phyloP scores from a whole-genome alignment of 129 eudicot genomes.

The Saussurea involucrata region DNA sequence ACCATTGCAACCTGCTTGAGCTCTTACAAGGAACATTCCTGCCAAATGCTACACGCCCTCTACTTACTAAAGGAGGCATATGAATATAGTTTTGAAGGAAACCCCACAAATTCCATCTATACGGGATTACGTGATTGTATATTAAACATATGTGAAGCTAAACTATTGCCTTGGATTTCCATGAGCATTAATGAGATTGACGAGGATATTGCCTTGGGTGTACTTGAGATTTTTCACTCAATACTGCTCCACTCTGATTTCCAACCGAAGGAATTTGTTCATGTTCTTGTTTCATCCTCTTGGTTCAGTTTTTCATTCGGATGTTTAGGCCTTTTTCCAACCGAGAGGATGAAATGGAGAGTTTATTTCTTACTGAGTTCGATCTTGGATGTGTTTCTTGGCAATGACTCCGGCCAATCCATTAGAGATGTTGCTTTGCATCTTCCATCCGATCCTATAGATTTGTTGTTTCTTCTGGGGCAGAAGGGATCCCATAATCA shows the following conservation, averaged over 20 bases:
- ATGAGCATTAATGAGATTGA: conserved; percentile 50
- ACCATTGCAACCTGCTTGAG: conserved; percentile 49
- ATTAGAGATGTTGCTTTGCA: conserved; percentile 68
- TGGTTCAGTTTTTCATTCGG: conserved; percentile 83
- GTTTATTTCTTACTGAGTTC: conserved; percentile 75
- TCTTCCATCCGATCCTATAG: conserved; percentile 89
- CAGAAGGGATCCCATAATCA: conserved; percentile 62
- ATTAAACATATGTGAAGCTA: conserved; percentile 53
- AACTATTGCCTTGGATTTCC: conserved; percentile 79
- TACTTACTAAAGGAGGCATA: conserved; percentile 82
- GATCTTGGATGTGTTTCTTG: conserved; percentile 58
- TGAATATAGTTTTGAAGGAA: conserved; percentile 45
- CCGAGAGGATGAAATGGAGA: conserved; percentile 73
- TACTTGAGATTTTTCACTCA: conserved; percentile 66
- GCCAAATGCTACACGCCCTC: conserved; percentile 64
- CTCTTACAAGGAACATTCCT: conserved; percentile 33
- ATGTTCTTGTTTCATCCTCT: conserved; percentile 54
- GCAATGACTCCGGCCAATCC: conserved; percentile 63
- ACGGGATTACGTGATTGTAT: conserved; percentile 43
- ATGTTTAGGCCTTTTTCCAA: conserved; percentile 82
- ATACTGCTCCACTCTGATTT: conserved; percentile 50
- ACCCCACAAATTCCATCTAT: conserved; percentile 20
- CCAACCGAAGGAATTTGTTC: conserved; percentile 48
- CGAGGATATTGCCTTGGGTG: conserved; percentile 69
- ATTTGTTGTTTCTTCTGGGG: conserved; percentile 75